phyloP scores from a whole-genome alignment of 2,329 filamentous ascomycete genomes.

The Cryphonectria nitschkei region DNA sequence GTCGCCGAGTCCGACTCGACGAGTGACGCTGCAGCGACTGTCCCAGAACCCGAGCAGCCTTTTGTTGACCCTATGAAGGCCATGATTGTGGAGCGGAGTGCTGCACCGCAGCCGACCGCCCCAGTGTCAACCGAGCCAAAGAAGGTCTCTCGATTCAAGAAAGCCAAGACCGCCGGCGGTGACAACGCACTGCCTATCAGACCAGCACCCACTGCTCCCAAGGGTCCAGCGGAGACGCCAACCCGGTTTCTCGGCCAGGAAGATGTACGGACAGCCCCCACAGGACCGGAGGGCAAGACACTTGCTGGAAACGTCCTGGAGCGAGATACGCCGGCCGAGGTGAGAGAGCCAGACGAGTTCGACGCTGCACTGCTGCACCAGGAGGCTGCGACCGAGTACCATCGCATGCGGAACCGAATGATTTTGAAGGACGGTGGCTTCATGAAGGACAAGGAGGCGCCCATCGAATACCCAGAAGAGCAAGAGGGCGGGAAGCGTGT shows the following conservation, averaged over 20 bases:
- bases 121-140: slow-evolving; percentile 35
- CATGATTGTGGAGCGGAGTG: slow-evolving; percentile 37
- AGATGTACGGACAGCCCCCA: slow-evolving; percentile 43
- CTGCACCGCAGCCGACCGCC: slow-evolving; percentile 22
- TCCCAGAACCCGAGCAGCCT: slow-evolving; percentile 34
- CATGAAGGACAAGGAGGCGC: slow-evolving; percentile 69
- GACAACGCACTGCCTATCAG: slow-evolving; percentile 15
- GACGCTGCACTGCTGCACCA: slow-evolving; percentile 74
- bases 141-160: slow-evolving; percentile 58
- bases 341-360: slow-evolving; percentile 62
- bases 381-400: slow-evolving; percentile 82
- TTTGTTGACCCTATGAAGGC: slow-evolving; percentile 32
- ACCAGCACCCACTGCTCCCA: slow-evolving; percentile 32
- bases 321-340: slow-evolving; percentile 45
- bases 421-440: slow-evolving; percentile 86
- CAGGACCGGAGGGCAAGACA: slow-evolving; percentile 56
- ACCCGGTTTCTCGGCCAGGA: slow-evolving; percentile 44
- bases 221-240: slow-evolving; percentile 51
- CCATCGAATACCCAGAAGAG: slow-evolving; percentile 69
- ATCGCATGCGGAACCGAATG: slow-evolving; percentile 79
- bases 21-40: slow-evolving; percentile 34
- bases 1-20: slow-evolving; percentile 55
- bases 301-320: slow-evolving; percentile 65
- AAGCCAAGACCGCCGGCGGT: slow-evolving; percentile 37
- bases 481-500: slow-evolving; percentile 65